A percentile compares a stretch with the other conserved stretches of the same genome.
Conservation (phyloP, 768 basidiomycete genomes). For the Kwoniella sp. region DNA sequence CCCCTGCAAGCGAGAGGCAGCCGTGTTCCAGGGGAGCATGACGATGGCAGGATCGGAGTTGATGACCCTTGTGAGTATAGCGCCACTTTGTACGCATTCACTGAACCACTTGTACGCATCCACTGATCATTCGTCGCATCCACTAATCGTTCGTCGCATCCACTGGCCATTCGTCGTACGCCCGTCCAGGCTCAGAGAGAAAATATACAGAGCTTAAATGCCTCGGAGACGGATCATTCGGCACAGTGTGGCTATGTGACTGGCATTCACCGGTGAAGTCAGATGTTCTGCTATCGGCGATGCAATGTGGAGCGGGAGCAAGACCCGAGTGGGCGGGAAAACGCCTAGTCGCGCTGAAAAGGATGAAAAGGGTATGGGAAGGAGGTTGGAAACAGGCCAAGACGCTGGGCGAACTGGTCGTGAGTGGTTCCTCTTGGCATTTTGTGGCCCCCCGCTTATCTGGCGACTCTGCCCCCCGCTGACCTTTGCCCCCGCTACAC, state of each 20-base stretch:
- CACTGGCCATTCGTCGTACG: neutral
- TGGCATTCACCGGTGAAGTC: slow-evolving; percentile 95
- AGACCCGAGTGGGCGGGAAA: slow-evolving; percentile 93
- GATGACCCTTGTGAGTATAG: slow-evolving; percentile 44
- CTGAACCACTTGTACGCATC: no score
- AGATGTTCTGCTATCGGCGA: slow-evolving; percentile 84
- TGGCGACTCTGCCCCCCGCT: no score
- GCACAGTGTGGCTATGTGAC: slow-evolving; percentile 97
- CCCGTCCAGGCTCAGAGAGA: slow-evolving; percentile 69
- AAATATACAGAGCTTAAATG: slow-evolving; percentile 94
- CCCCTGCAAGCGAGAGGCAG: neutral
- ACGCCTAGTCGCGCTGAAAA: slow-evolving; percentile 91
- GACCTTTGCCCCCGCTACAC: no score
- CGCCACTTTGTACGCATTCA: no score
- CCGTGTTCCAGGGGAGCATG: slow-evolving; percentile 13
- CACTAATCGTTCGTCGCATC: no score
- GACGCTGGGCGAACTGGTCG: slow-evolving; percentile 80
- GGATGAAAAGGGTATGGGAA: slow-evolving; percentile 98
- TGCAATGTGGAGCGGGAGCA: slow-evolving; percentile 92
- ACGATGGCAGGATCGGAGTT: slow-evolving; percentile 39
- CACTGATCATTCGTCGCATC: no score
- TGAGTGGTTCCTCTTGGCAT: slow-evolving; percentile 32
- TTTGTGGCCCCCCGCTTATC: slow-evolving; percentile 22
- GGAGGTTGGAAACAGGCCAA: slow-evolving; percentile 98
- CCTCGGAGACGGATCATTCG: slow-evolving; percentile 97